phyloP scores from a whole-genome alignment of 1,284 basidiomycete genomes.

The Ustilago shanxiensis region DNA sequence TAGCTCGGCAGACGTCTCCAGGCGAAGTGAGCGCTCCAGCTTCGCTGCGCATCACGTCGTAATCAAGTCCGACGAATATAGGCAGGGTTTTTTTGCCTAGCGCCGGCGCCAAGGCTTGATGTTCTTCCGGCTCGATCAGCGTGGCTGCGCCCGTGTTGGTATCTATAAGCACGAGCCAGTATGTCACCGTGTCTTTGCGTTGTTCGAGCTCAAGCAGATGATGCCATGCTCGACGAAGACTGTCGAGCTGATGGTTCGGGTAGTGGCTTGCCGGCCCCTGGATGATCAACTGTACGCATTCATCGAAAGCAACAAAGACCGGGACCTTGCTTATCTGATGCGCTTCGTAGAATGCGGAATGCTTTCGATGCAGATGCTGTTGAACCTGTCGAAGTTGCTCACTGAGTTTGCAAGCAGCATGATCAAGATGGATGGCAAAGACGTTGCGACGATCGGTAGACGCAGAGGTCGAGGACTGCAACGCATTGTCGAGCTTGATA shows the following conservation, averaged over 20 bases:
- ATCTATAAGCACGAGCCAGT: constrained; percentile 30
- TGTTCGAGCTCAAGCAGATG: constrained; percentile 2
- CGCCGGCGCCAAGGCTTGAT: not conserved
- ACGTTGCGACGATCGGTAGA: not conserved
- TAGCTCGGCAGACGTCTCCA: not conserved
- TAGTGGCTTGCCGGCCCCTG: not conserved
- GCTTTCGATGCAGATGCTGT: not conserved
- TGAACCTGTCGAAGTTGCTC: not conserved
- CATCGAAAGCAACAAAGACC: constrained; percentile 26
- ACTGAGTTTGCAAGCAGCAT: not conserved
- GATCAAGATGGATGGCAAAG: not conserved
- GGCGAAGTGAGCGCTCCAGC: not conserved
- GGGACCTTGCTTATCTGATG: not conserved
- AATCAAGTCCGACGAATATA: constrained; percentile 14
- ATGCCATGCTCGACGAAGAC: constrained; percentile 24
- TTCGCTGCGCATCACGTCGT: constrained; percentile 14
- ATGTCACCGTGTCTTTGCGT: not conserved
- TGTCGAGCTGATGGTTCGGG: not conserved
- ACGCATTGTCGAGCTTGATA: not conserved
- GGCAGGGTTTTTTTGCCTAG: not conserved
- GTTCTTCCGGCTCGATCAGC: not conserved
- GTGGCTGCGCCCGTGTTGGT: constrained; percentile 29
- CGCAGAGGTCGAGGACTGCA: not conserved
- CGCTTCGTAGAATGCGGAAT: not conserved
- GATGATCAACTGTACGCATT: constrained; percentile 22